Percentiles rank a stretch among this genome's conserved stretches.
phyloP scores from a whole-genome alignment of 352 stramenopile genomes.

The Pythium rhizo-oryzae region DNA sequence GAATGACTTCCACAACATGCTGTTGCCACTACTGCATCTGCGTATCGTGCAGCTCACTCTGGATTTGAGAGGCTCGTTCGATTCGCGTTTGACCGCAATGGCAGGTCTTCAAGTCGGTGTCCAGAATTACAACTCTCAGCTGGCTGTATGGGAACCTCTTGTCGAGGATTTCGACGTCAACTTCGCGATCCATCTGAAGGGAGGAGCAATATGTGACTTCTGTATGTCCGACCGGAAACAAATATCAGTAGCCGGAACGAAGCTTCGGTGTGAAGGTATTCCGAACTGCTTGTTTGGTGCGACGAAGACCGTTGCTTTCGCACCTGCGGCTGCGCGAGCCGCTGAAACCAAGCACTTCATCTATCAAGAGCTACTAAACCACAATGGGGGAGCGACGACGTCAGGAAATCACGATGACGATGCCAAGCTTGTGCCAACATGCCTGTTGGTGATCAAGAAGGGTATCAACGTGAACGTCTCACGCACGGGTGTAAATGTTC shows the following conservation, averaged over 20 bases:
- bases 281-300: conserved; percentile 73
- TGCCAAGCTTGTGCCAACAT: conserved; percentile 59
- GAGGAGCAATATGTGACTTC: conserved; percentile 75
- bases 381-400: conserved; percentile 4
- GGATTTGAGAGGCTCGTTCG: conserved; percentile 62
- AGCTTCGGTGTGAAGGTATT: conserved; percentile 65
- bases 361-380: conserved; percentile 66
- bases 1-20: conserved; percentile 90
- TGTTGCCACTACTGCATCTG: conserved; percentile 80
- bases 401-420: conserved; percentile 45
- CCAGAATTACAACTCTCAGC: conserved; percentile 84
- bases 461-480: conserved; percentile 87
- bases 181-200: conserved; percentile 64
- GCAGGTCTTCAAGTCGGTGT: conserved; percentile 68
- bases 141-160: conserved; percentile 84
- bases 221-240: conserved; percentile 77
- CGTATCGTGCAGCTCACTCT: conserved; percentile 67
- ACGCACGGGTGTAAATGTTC: conserved; percentile 80
- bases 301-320: conserved; percentile 69
- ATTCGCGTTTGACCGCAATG: conserved; percentile 64
- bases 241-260: conserved; percentile 56
- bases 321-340: conserved; percentile 57
- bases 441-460: conserved; percentile 78
- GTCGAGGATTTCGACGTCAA: conserved; percentile 87
- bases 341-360: conserved; percentile 87